These are phyloP conservation scores for Fusarium gaditjirri DNA, from an alignment of 2,329 filamentous ascomycete genomes.

Conservation along the genomic window DNA sequence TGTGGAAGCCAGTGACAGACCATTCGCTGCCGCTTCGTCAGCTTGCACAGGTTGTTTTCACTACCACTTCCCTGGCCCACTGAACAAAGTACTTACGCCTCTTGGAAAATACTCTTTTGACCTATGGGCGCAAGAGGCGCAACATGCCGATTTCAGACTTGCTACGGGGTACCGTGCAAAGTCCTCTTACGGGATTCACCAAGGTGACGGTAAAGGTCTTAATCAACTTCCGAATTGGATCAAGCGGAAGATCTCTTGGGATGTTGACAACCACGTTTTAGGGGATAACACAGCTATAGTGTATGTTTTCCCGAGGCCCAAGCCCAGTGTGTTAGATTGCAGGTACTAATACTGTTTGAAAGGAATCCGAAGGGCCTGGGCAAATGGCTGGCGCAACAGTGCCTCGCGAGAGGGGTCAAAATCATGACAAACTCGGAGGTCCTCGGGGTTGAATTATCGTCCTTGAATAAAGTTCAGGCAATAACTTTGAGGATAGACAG, in stretches of 20 bases:
- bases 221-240: neutral
- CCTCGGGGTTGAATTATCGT: accelerated
- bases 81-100: accelerated
- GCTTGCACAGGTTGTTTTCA: neutral
- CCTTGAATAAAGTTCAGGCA: accelerated
- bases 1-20: accelerated
- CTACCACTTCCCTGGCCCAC: neutral
- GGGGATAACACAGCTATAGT: neutral
- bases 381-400: neutral
- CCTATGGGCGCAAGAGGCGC: neutral
- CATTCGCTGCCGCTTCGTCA: neutral
- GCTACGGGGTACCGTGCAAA: neutral
- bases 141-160: neutral
- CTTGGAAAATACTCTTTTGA: neutral
- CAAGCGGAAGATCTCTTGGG: neutral
- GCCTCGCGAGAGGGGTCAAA: neutral
- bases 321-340: too few species aligned
- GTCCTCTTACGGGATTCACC: neutral
- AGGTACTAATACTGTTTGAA: too few species aligned
- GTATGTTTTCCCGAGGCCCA: accelerated
- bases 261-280: neutral
- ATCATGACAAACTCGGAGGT: neutral
- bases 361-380: neutral
- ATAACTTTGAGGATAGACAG: accelerated
- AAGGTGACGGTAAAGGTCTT: neutral